Percentiles rank a stretch among this genome's conserved stretches.
These are phyloP conservation scores for Colletotrichum liriopes DNA, from an alignment of 2,329 filamentous ascomycete genomes.

Conservation along the genomic window DNA sequence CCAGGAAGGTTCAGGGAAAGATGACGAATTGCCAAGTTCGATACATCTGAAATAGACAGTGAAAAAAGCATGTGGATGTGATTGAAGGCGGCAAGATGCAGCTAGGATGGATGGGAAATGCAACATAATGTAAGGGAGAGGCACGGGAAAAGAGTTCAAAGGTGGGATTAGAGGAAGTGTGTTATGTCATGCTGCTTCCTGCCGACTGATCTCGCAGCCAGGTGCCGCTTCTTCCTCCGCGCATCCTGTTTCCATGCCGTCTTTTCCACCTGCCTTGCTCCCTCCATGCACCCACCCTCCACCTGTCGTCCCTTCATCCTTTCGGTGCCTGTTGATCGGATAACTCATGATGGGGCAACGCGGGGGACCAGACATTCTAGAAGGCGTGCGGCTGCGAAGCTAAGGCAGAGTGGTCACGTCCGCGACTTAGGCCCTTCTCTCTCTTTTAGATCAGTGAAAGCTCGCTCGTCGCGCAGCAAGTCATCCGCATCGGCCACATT, in stretches of 20 bases:
- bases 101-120: conserved; percentile 12
- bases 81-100: conserved; percentile 35
- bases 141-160: not conserved
- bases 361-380: conserved; percentile 23
- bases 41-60: not conserved
- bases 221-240: conserved; percentile 4
- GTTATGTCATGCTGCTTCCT: conserved; percentile 27
- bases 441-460: no score
- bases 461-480: not conserved
- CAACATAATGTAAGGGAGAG: conserved; percentile 15
- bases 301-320: not conserved
- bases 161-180: conserved; percentile 3
- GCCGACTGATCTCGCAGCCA: conserved; percentile 6
- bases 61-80: conserved; percentile 21
- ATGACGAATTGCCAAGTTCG: conserved; percentile 17
- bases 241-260: not conserved
- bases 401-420: not conserved
- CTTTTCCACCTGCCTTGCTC: not conserved
- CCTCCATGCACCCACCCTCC: not conserved
- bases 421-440: not conserved
- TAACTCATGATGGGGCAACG: not conserved
- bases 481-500: not conserved
- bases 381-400: not conserved
- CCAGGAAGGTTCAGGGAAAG: not conserved
- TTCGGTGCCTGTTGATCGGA: conserved; percentile 30